Conservation (phyloP, 805 yeast genomes). For the Hanseniaspora jakobsenii region DNA sequence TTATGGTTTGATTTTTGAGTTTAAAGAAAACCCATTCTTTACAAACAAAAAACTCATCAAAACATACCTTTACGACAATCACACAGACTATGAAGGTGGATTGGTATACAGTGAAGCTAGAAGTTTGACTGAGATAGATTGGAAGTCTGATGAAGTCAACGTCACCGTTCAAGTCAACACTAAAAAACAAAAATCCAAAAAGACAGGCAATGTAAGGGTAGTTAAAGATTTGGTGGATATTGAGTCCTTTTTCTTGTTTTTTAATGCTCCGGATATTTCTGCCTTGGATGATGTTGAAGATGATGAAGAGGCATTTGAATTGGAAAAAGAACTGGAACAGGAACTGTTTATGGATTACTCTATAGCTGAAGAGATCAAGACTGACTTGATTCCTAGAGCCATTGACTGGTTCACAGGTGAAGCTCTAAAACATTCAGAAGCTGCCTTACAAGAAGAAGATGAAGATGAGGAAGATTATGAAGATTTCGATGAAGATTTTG, state of each 20-base stretch:
- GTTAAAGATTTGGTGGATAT: slow-evolving; percentile 89
- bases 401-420: slow-evolving; percentile 98
- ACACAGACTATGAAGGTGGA: slow-evolving; percentile 88
- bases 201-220: slow-evolving; percentile 91
- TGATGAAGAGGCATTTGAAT: slow-evolving; percentile 34
- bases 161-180: slow-evolving; percentile 80
- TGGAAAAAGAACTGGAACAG: slow-evolving; percentile 42
- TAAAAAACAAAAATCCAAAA: slow-evolving; percentile 93
- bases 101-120: slow-evolving; percentile 95
- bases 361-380: slow-evolving; percentile 91
- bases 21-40: slow-evolving; percentile 56
- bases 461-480: slow-evolving; percentile 51
- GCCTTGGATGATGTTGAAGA: slow-evolving; percentile 19
- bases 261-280: slow-evolving; percentile 81
- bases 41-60: slow-evolving; percentile 61
- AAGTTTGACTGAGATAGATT: slow-evolving; percentile 62
- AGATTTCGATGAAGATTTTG: slow-evolving; percentile 54
- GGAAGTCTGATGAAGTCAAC: slow-evolving; percentile 70
- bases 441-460: slow-evolving; percentile 49
- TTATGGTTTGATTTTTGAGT: slow-evolving; percentile 66
- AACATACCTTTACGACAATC: slow-evolving; percentile 87
- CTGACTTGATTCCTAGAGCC: slow-evolving; percentile 89
- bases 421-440: slow-evolving; percentile 67
- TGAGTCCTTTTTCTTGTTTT: slow-evolving; percentile 91
- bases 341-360: slow-evolving; percentile 85